A percentile compares a stretch with the other conserved stretches of the same genome.
These are phyloP conservation scores for Fragilariopsis cylindrus DNA, from an alignment of 108 stramenopile species.

Conservation along the genomic window DNA sequence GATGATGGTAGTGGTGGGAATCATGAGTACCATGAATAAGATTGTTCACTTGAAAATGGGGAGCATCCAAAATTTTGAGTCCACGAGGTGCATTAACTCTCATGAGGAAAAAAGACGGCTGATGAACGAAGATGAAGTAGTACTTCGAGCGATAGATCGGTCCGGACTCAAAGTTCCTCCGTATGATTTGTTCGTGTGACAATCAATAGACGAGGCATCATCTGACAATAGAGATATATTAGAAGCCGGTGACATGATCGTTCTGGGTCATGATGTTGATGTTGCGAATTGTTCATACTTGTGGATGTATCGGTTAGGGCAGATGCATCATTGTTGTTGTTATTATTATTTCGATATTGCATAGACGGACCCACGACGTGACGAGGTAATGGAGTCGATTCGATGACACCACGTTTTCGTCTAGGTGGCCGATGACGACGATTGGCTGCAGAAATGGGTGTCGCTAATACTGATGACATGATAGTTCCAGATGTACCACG, in stretches of 20 bases:
- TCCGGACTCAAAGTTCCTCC: conserved; percentile 24
- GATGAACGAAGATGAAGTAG: conserved; percentile 1
- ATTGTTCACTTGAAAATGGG: conserved; percentile 78
- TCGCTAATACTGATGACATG: conserved; percentile 39
- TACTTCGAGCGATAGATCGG: conserved; percentile 28
- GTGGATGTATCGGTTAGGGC: conserved; percentile 5
- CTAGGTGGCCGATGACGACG: conserved; percentile 58
- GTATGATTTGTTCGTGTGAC: conserved; percentile 10
- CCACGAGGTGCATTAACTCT: conserved; percentile 76
- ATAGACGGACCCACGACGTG: conserved; percentile 18
- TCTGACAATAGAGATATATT: conserved; percentile 57
- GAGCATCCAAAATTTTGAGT: conserved; percentile 84
- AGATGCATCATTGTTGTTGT: conserved; percentile 4
- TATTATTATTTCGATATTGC: neutral
- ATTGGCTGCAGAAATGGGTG: conserved; percentile 42
- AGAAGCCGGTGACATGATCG: conserved; percentile 43
- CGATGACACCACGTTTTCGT: conserved; percentile 28
- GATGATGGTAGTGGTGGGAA: neutral
- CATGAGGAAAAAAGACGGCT: conserved; percentile 63
- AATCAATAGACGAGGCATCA: conserved; percentile 30
- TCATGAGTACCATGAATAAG: conserved; percentile 61
- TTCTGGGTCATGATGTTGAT: neutral
- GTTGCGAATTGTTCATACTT: conserved; percentile 12
- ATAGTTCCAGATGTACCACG: neutral
- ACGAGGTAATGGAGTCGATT: conserved; percentile 19